A percentile compares a stretch with the other conserved stretches of the same genome.
phyloP scores from a whole-genome alignment of 495 filamentous ascomycete genomes.

The Hyaloscypha hepaticicola region DNA sequence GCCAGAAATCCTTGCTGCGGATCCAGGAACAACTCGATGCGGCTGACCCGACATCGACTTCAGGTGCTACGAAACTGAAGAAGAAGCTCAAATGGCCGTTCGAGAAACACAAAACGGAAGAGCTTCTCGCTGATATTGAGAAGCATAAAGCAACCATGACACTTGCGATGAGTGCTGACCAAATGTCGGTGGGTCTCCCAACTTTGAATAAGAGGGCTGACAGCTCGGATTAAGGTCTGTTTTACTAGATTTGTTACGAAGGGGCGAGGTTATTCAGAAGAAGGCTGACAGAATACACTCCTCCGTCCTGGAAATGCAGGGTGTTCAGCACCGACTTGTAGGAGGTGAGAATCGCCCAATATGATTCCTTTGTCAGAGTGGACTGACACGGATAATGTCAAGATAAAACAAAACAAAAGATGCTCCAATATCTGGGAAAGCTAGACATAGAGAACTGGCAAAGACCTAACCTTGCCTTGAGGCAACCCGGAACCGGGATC shows the following conservation, averaged over 20 bases:
- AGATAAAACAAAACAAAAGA: slow-evolving; percentile 2
- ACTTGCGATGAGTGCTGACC: slow-evolving; percentile 35
- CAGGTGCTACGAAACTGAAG: not conserved
- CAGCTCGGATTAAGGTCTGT: not conserved
- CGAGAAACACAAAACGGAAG: slow-evolving; percentile 25
- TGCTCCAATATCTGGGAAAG: not conserved
- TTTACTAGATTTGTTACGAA: not conserved
- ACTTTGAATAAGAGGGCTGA: slow-evolving; percentile 10
- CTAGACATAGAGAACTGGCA: not conserved
- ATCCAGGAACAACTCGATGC: slow-evolving; percentile 21
- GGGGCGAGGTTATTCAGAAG: slow-evolving; percentile 1
- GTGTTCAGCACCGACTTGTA: too few species aligned
- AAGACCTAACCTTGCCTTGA: not conserved
- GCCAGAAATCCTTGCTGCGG: slow-evolving; percentile 20
- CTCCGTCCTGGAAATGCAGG: not conserved
- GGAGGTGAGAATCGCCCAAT: not conserved
- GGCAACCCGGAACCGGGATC: slow-evolving; percentile 15
- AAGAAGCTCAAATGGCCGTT: slow-evolving; percentile 30
- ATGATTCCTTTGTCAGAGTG: not conserved
- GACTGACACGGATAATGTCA: not conserved
- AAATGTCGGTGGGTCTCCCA: slow-evolving; percentile 22
- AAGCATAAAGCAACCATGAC: slow-evolving; percentile 34
- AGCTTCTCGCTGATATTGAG: slow-evolving; percentile 30
- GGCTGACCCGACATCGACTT: not conserved
- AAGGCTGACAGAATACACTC: not conserved